Evolutionary conservation across 345 rosid genomes (phyloP), one percentile per base, ranked within the genome.

Genomic region (Clarkia xantiana): DNA sequence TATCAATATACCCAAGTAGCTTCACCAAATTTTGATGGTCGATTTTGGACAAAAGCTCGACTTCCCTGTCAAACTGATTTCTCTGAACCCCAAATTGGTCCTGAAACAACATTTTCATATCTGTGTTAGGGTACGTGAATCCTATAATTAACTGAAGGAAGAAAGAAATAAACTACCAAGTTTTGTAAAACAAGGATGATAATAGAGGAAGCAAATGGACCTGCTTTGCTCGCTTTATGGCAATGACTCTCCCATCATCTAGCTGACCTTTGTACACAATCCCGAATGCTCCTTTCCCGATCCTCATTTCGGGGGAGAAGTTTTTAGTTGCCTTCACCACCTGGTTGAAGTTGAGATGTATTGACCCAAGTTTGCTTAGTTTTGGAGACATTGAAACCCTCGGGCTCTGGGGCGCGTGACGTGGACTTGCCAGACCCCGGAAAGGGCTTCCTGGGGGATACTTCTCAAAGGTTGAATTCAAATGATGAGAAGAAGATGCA

Each of bases 201-300:
- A 19, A 38, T 45, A 18, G 23, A 17, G 53, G 14, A 49, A 54
- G 18, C 4, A 52, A 16, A 55, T 60, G 51, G 63, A 84, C 98
- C 89, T 74, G 81, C 72, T 84, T 91, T 46, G 89, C 96, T 65
- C 98, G 76, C 76, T 91, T 91, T 54, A 91, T 75, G 65, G 98
- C 96, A 57, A 91, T 94, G 50, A 78, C 59, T 53, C 65, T 89
- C 44, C 87, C 86, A 20, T 76, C 72, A 14, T 81, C 87, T 51
- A 91, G 73, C 42, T 45, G 46, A 1, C 83, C 96, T 58, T 64
- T 86, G 72, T 80, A 91, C 44, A 91, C 96, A 36, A 71, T 69
- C 63, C 98, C 96, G 58, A 84, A 86, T 39, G 93, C 94, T 42
- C 98, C 98, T 71, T 81, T 86, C 47, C 96, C 96, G 53, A 91